These are phyloP conservation scores for Isoetes taiwanensis DNA, from an alignment of 75 land plant species.

Conservation along the genomic window DNA sequence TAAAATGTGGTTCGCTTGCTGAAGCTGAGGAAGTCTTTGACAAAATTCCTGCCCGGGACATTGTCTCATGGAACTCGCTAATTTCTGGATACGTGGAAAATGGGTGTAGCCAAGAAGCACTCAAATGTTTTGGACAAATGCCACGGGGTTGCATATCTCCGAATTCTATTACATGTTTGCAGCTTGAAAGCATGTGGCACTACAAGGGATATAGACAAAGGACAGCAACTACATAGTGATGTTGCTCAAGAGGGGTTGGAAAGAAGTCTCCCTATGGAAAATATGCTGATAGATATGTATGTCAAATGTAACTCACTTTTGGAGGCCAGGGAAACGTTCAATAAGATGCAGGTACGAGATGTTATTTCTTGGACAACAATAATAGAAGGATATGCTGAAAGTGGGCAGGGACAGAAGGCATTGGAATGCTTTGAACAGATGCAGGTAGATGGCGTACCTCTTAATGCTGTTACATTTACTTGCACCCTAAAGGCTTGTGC, in stretches of 20 bases:
- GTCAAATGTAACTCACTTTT: background rate
- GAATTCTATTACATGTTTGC: too few relatives aligned
- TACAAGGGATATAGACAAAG: too few relatives aligned
- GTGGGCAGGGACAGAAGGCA: background rate
- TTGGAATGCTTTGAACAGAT: background rate
- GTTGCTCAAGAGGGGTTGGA: too few relatives aligned
- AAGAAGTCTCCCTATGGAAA: too few relatives aligned
- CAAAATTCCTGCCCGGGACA: background rate
- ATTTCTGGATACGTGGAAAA: background rate
- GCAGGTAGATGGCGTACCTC: background rate
- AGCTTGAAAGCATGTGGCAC: constrained; percentile 5
- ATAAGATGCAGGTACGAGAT: background rate
- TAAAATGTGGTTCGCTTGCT: background rate
- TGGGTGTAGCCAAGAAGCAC: background rate
- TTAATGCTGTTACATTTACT: background rate
- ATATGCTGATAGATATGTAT: too few relatives aligned
- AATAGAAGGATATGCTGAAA: background rate
- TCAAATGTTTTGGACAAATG: background rate
- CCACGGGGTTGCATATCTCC: background rate
- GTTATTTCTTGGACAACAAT: background rate
- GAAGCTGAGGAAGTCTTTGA: constrained; percentile 3
- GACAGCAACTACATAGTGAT: background rate
- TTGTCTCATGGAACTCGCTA: background rate
- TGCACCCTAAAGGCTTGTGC: background rate
- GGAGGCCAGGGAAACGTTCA: background rate